phyloP scores from a whole-genome alignment of 192 early-diverging fungal species.

The Coemansia sp. region DNA sequence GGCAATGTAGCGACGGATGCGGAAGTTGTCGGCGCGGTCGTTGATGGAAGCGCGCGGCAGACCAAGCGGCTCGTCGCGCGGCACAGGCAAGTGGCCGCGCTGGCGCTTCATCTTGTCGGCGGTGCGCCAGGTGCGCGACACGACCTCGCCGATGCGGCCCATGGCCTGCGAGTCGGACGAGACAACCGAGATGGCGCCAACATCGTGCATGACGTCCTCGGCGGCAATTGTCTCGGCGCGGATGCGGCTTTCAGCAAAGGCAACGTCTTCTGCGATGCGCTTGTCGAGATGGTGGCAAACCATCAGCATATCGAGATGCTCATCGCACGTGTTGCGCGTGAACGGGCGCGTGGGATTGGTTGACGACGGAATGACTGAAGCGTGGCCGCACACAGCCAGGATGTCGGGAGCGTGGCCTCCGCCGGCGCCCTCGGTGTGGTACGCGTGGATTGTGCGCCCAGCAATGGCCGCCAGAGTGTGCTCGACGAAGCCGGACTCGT shows the following conservation, averaged over 20 bases:
- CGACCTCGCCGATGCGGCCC: slow-evolving; percentile 95
- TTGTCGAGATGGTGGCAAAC: slow-evolving; percentile 95
- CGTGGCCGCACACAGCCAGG: slow-evolving; percentile 71
- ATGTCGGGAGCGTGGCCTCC: slow-evolving; percentile 92
- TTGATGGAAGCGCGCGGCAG: slow-evolving; percentile 36
- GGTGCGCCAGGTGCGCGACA: slow-evolving; percentile 91
- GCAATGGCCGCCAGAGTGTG: slow-evolving; percentile 86
- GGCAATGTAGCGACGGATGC: slow-evolving; percentile 87
- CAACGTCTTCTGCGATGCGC: slow-evolving; percentile 92
- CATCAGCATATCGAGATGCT: slow-evolving; percentile 99
- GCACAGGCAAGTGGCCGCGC: slow-evolving; percentile 62
- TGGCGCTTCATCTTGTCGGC: slow-evolving; percentile 93
- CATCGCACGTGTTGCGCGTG: slow-evolving; percentile 93
- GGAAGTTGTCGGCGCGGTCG: slow-evolving; percentile 78
- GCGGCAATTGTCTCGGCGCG: slow-evolving; percentile 96
- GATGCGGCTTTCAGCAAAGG: slow-evolving; percentile 96
- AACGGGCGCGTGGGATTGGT: slow-evolving; percentile 97
- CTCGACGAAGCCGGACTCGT: slow-evolving; percentile 97
- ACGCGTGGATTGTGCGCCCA: slow-evolving; percentile 90
- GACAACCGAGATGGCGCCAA: slow-evolving; percentile 94
- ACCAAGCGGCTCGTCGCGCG: slow-evolving; percentile 25
- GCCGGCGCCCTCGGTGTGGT: slow-evolving; percentile 96
- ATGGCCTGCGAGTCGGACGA: slow-evolving; percentile 94
- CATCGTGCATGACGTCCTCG: slow-evolving; percentile 93
- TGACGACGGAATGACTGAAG: slow-evolving; percentile 89